These are phyloP conservation scores for Epichloe scottii DNA, from an alignment of 2,329 filamentous ascomycete genomes.

Conservation along the genomic window DNA sequence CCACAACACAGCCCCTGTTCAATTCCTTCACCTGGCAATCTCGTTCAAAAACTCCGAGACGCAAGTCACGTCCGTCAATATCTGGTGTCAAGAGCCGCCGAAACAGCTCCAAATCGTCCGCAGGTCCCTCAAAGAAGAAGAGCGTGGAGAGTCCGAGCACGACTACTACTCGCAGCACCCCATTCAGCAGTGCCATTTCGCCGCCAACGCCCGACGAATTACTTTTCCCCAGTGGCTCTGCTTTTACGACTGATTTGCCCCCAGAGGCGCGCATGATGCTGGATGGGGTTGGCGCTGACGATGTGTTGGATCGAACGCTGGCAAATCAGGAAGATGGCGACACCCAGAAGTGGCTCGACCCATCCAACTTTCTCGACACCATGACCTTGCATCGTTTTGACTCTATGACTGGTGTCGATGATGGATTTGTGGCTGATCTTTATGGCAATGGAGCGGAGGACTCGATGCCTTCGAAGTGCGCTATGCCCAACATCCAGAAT, in stretches of 20 bases:
- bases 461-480: conserved; percentile 2
- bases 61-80: not conserved
- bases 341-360: not conserved
- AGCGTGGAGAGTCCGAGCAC: not conserved
- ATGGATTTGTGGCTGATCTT: not conserved
- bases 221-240: conserved; percentile 14
- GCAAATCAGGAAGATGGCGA: conserved; percentile 8
- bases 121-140: not conserved
- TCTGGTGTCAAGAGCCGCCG: conserved; percentile 1
- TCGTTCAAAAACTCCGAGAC: not conserved
- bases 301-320: conserved; percentile 10
- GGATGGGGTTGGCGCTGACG: conserved; percentile 18
- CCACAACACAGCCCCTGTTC: not conserved
- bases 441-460: not conserved
- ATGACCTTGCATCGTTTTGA: conserved; percentile 2
- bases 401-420: conserved; percentile 1
- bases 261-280: conserved; percentile 30
- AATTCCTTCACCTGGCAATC: not conserved
- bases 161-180: not conserved
- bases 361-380: not conserved
- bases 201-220: conserved; percentile 8
- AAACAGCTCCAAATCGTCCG: not conserved
- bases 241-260: conserved; percentile 30
- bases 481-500: not conserved
- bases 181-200: conserved; percentile 8